Conservation (phyloP, 306 rosid genomes). For the Quercus variabilis region DNA sequence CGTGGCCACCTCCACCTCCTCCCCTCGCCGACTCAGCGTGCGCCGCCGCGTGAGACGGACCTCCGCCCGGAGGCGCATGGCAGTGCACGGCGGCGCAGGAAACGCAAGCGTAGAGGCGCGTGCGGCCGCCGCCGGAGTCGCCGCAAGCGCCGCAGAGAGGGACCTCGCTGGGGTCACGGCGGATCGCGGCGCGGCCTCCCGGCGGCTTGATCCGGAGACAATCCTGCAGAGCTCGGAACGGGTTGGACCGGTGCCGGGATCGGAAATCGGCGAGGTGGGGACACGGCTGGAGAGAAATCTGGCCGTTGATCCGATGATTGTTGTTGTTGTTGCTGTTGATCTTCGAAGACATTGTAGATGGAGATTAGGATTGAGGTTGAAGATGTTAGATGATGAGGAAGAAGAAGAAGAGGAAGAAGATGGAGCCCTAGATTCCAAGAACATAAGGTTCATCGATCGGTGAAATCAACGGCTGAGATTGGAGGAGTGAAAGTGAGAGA, state of each 20-base stretch:
- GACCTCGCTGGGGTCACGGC: slow-evolving; percentile 68
- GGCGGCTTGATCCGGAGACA: slow-evolving; percentile 83
- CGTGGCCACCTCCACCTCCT: slow-evolving; percentile 59
- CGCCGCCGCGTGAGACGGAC: slow-evolving; percentile 64
- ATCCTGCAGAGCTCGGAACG: slow-evolving; percentile 68
- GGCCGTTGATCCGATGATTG: slow-evolving; percentile 43
- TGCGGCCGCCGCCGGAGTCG: slow-evolving; percentile 21
- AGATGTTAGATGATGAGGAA: slow-evolving; percentile 22
- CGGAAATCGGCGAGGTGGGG: slow-evolving; percentile 78
- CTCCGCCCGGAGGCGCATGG: slow-evolving; percentile 30
- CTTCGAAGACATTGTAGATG: slow-evolving; percentile 61
- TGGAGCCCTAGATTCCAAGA: slow-evolving; percentile 43
- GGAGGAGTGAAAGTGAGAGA: slow-evolving; percentile 24
- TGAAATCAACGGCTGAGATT: slow-evolving; percentile 59
- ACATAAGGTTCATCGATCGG: slow-evolving; percentile 42
- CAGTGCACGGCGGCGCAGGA: slow-evolving; percentile 78
- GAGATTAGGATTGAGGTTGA: slow-evolving; percentile 29
- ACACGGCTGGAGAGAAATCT: slow-evolving; percentile 58
- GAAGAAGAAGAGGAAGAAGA: slow-evolving; percentile 21
- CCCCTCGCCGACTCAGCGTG: slow-evolving; percentile 61
- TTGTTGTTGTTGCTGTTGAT: slow-evolving; percentile 18
- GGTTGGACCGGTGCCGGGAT: slow-evolving; percentile 58
- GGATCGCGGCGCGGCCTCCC: slow-evolving; percentile 73
- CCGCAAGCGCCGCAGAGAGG: slow-evolving; percentile 68
- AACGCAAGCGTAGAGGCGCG: slow-evolving; percentile 69